Percentiles rank a stretch among this genome's conserved stretches.
These are phyloP conservation scores for Lizonia empirigonia DNA, from an alignment of 2,329 filamentous ascomycete genomes.

Conservation along the genomic window DNA sequence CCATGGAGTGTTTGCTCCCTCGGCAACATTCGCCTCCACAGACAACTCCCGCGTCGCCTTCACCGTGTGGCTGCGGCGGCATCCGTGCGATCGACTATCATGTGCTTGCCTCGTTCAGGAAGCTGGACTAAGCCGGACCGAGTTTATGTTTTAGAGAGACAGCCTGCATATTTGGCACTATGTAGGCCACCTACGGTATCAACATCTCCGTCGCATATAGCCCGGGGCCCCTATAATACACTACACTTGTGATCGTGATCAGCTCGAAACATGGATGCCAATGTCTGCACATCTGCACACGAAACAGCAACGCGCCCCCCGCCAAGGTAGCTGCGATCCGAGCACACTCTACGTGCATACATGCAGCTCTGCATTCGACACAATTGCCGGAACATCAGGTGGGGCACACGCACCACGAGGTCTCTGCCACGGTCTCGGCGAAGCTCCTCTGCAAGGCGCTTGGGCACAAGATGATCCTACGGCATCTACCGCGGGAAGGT, in stretches of 20 bases:
- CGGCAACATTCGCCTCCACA: constrained; percentile 4
- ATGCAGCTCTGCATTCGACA: constrained; percentile 6
- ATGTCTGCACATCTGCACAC: constrained; percentile 1
- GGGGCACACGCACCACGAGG: no score
- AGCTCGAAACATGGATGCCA: no score
- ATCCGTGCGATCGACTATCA: constrained; percentile 8
- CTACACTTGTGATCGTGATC: not conserved
- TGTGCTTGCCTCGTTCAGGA: constrained; percentile 5
- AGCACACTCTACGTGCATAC: not conserved
- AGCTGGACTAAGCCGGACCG: constrained; percentile 8
- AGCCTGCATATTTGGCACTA: constrained; percentile 12
- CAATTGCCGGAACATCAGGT: no score
- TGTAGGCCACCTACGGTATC: constrained; percentile 16
- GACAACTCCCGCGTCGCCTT: not conserved
- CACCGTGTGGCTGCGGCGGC: constrained; percentile 7
- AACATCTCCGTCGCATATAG: constrained; percentile 4
- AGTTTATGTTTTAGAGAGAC: not conserved
- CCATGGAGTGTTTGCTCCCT: not conserved
- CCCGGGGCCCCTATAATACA: not conserved
- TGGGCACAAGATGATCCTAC: no score
- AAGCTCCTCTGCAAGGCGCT: no score
- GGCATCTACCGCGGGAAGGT: no score
- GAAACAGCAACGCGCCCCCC: not conserved
- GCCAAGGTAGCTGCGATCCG: not conserved
- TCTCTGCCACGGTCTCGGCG: no score